These are phyloP conservation scores for Acmispon strigosus DNA, from an alignment of 306 rosid genomes.

Conservation along the genomic window DNA sequence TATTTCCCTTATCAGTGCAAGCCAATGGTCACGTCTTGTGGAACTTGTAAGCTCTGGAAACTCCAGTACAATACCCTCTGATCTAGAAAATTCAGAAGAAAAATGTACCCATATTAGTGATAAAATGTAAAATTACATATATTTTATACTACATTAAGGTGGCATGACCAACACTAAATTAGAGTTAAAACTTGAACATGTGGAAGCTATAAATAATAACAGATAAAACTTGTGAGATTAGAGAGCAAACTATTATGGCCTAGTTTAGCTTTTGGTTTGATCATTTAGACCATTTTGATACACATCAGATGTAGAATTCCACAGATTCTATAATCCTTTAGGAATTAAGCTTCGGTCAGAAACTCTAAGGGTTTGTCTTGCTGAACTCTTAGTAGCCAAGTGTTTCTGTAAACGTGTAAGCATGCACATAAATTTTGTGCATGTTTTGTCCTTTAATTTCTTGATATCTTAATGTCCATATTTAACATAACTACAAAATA, in stretches of 20 bases:
- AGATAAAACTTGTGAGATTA: neutral
- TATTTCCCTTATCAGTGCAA: slow-evolving; percentile 66
- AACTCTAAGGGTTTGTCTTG: neutral
- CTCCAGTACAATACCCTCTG: slow-evolving; percentile 46
- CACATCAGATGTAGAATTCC: neutral
- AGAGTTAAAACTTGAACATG: neutral
- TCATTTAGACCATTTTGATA: neutral
- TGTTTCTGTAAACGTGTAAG: neutral
- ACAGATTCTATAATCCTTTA: neutral
- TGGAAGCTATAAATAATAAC: neutral
- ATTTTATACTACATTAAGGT: neutral
- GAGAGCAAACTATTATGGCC: neutral
- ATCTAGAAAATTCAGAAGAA: slow-evolving; percentile 27
- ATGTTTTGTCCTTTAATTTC: neutral
- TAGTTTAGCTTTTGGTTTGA: neutral
- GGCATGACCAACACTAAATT: neutral
- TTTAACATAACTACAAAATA: neutral
- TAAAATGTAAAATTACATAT: neutral
- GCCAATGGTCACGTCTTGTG: slow-evolving; percentile 96
- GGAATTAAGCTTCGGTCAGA: neutral
- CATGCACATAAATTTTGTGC: no score
- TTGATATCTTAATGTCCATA: neutral
- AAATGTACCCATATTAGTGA: neutral
- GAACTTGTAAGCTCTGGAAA: slow-evolving; percentile 92
- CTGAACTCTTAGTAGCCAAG: slow-evolving; percentile 1